Percentiles rank a stretch among this genome's conserved stretches.
These are phyloP conservation scores for Yarrowia deformans DNA, from an alignment of 805 yeast genomes.

Conservation along the genomic window DNA sequence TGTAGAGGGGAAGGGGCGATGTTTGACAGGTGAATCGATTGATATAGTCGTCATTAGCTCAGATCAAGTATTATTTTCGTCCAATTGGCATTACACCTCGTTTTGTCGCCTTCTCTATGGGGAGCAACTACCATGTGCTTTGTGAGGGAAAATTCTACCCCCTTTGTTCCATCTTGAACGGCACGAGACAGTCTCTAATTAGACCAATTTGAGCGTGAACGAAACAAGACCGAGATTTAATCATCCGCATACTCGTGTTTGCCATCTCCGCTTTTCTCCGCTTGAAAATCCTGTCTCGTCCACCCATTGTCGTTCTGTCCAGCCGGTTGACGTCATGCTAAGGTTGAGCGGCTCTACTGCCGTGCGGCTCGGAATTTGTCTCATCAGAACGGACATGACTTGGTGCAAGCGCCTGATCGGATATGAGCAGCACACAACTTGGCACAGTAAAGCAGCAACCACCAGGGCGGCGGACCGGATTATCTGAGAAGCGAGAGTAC, in stretches of 20 bases:
- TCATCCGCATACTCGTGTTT: too few relatives aligned
- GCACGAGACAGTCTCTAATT: neutral
- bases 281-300: neutral
- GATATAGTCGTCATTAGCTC: neutral
- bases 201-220: neutral
- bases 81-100: neutral
- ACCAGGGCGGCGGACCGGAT: neutral
- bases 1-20: neutral
- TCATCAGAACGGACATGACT: constrained; percentile 11
- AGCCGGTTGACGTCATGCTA: constrained; percentile 14
- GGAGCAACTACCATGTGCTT: constrained; percentile 7
- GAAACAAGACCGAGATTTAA: neutral
- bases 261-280: neutral
- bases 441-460: constrained; percentile 14
- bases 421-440: constrained; percentile 13
- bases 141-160: constrained; percentile 19
- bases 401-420: constrained; percentile 29
- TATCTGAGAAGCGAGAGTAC: neutral
- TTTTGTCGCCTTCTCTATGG: neutral
- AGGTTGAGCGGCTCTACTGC: constrained; percentile 29
- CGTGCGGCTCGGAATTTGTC: constrained; percentile 36
- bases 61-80: neutral
- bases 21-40: neutral
- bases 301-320: neutral
- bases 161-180: neutral